Base-by-base conservation (phyloP, 139 green algal genomes). In the Auxenochlorella pyrenoidosa region DNA sequence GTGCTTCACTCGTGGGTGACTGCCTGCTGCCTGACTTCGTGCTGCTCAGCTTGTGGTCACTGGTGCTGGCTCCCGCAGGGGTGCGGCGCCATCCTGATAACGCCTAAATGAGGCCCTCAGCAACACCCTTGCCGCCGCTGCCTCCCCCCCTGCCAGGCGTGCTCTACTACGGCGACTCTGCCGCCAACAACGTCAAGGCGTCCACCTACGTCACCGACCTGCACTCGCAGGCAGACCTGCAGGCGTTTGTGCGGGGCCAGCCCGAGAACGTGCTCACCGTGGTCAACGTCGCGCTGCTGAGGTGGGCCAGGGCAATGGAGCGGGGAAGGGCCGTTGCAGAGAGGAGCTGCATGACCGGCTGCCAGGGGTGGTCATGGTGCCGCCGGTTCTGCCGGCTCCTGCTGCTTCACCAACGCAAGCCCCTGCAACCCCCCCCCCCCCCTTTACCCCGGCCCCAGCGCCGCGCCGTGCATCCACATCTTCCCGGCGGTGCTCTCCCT, bases 401-500 rank as follows among this genome's bases (percentile, higher is more conserved):
- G n/a, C n/a, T n/a, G n/a, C 28, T 38, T 66, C 44, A 41, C 68
- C 68, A 16, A 28, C 26, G 8, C 60, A 32, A 32, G 4, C 3
- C 60, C 60, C 60, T 6, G 47, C 47, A 54, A 54, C 6, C 60
- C 26, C 68, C 70, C 18, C 28, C 34, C n/a, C 34, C 10, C 34
- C 34, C 70, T 0, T 5, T 13, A 4, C 59, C 40, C 24, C 2
- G 59, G 30, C 5, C 86, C 73, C 75, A 81, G 75, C 70, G 90
- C 89, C 60, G 75, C 63, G 2, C 86, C 92, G 24, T 95, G 93
- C 80, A 75, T 95, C 44, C 90, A 91, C 73, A 91, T 98, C 43
- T 98, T 94, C 83, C 94, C 95, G 3, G 95, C 95, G 0, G 94
- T 98, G 60, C 83, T 98, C 43, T 94, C 96, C 10, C 91, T 97